Base-by-base conservation (phyloP, 2,329 filamentous ascomycete genomes). In the Geosmithia putterillii region DNA sequence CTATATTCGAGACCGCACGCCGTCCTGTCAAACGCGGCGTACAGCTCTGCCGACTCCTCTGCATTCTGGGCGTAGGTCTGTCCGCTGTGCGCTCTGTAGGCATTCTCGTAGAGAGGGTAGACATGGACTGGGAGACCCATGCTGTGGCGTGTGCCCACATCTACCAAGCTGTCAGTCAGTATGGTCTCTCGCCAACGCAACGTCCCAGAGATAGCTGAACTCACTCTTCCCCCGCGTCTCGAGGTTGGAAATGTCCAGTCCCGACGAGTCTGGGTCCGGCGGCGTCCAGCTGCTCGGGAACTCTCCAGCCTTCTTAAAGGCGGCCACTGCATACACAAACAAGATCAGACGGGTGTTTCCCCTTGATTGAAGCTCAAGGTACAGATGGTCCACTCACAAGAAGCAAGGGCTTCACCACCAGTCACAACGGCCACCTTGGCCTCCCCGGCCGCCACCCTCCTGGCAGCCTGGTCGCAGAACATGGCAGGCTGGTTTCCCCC, bases 91-190 rank as follows among this genome's bases (percentile, higher is more conserved):
- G 76, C 77, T 25, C 79, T 67, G 43, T 79, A 77, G 0, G 61
- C 74, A 48, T 80, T 81, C 49, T 83, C 80, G 50, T 81, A 83
- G 0, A 84, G 53, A 1, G 80, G 78, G 50, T 84, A 84, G 0
- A 83, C 64, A 25, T 84, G 79, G 10, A 83, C 79, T 0, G 80
- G 79, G 1, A 74, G 65, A 0, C 79, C 78, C 10, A 83, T 71
- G 2, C 63, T 63, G 50, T 83, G 79, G 2, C 62, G 60, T 2
- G 70, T 67, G 1, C 75, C 78, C 12, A 76, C 52, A 50, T 73
- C 74, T 79, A 18, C 3, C 35, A n/a, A 18, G 17, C 3, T 17
- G 14, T 12, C 40, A 12, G n/a, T 7, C n/a, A 3, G 10, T n/a
- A n/a, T n/a, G n/a, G n/a, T n/a, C n/a, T n/a, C n/a, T n/a, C n/a